Evolutionary conservation across 2,329 filamentous ascomycete genomes (phyloP), one percentile per base, ranked within the genome.

Genomic region (Pseudocercospora vitis): DNA sequence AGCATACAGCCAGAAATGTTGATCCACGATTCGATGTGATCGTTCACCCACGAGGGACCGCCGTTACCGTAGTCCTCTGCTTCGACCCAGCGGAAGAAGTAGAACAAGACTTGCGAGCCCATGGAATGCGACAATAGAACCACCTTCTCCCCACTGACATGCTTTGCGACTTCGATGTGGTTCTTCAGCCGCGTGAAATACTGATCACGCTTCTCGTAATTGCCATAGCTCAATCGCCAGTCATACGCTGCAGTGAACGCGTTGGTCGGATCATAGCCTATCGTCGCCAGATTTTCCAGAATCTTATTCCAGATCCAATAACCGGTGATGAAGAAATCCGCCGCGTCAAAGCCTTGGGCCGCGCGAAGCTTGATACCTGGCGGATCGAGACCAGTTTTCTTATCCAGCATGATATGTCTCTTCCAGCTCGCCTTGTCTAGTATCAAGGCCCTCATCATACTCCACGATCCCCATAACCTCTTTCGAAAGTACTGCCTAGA

Each of bases 301-400:
- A 99, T 96, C 74, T 97, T 97, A 74, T 89, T 96, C 91, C 91
- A 96, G 56, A 99, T 97, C 94, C 94, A 99, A 74, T 99, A 99
- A 3, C 84, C 84, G 1, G 83, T 85, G 60, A 86, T 85, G 72
- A 95, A 94, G 76, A 99, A 99, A 73, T 99, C 94, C 8, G 94
- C 91, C 2, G 94, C 94, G 72, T 99, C 94, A 65, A 99, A 99
- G 1, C 94, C 94, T 70, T 97, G 94, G 0, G 94, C 91, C 7
- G 94, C 90, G 31, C 94, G 84, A 16, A 99, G 75, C 75, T 97
- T 97, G 65, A 97, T 84, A 9, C 86, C 85, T 0, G 91, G 89
- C 1, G 94, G 94, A 70, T 99, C 94, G 18, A 99, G 77, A 0
- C 94, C 94, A 0, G 92, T 96, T 31, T 83, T 73, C 70, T 92